Base-by-base conservation (phyloP, 2,329 filamentous ascomycete species). In the Capronia americana region DNA sequence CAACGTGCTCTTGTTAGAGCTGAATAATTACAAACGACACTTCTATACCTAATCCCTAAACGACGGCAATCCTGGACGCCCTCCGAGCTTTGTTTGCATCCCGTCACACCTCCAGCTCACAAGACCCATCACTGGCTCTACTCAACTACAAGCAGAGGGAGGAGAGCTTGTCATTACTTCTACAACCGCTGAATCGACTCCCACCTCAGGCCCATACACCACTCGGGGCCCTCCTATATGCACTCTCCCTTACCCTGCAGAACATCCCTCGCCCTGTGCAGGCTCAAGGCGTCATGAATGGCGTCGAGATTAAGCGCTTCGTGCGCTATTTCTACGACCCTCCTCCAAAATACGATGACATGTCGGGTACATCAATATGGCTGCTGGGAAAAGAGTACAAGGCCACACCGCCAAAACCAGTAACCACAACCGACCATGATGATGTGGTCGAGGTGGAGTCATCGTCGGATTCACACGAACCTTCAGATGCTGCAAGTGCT, bases 271-370 rank as follows among this genome's bases (percentile, higher is more conserved):
- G 48, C 58, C 46, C 58, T 41, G 30, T 53, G 28, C 58, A 53
- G 32, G 54, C 64, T 53, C 68, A 68, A 66, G 63, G 60, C 63
- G 74, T 66, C 72, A 88, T 90, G 87, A 84, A 85, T 74, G 88
- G 85, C 64, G 87, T 91, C 63, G 92, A 96, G 74, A 88, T 89
- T 75, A 91, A 92, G 79, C 90, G 91, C 70, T 88, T 97, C 73
- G 89, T 97, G 67, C 91, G 94, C 79, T 92, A 92, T 81, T 90
- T 98, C 75, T 97, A 93, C 90, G 93, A 97, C 73, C 92, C 93
- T 0, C 89, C 93, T 70, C 93, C 93, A 5, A 87, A 86, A 69
- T 97, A 97, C 79, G 89, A 96, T 76, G 83, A 88, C 64, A 77
- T 81, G 65, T 84, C 85, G 44, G 84, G 88, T 69, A 84, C 87